Percentiles rank a stretch among this genome's conserved stretches.
Evolutionary conservation across 1,284 basidiomycete genomes (phyloP).

Genomic region (Moniliella sp.): DNA sequence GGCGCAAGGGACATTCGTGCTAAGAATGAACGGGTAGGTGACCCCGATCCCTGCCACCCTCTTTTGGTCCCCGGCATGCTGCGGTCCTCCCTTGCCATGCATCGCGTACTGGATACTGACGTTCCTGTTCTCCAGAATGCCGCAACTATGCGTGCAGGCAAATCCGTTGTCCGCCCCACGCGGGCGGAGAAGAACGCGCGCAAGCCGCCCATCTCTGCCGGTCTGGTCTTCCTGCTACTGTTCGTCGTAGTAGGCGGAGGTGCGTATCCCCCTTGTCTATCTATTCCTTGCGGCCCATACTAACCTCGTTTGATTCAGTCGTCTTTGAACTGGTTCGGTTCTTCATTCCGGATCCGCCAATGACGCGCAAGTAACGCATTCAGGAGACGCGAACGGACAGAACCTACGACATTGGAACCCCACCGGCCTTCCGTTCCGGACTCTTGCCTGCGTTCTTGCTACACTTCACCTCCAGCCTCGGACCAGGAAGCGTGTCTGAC

Average conservation of each 20-base stretch:
- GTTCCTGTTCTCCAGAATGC: background rate
- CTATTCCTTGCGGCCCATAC: background rate
- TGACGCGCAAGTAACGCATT: background rate
- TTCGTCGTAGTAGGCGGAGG: slow-evolving; percentile 2
- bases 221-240: slow-evolving; percentile 1
- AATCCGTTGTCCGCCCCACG: background rate
- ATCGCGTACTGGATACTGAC: background rate
- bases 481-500: too few species aligned
- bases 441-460: too few species aligned
- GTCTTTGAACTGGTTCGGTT: slow-evolving; percentile 1
- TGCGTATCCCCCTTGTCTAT: background rate
- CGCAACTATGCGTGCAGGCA: slow-evolving; percentile 1
- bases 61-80: background rate
- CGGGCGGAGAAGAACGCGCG: slow-evolving; percentile 1
- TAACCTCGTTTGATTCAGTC: background rate
- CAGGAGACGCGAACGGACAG: too few species aligned
- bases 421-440: too few species aligned
- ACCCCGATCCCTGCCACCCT: background rate
- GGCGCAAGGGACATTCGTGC: background rate
- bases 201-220: slow-evolving; percentile 1
- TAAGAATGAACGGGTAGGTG: background rate
- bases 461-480: too few species aligned
- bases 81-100: background rate
- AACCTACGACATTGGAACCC: too few species aligned
- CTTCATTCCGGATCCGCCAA: background rate